Percentiles rank a stretch among this genome's conserved stretches.
These are phyloP conservation scores for Cucumis melo DNA, from an alignment of 306 rosid genomes.

Conservation along the genomic window DNA sequence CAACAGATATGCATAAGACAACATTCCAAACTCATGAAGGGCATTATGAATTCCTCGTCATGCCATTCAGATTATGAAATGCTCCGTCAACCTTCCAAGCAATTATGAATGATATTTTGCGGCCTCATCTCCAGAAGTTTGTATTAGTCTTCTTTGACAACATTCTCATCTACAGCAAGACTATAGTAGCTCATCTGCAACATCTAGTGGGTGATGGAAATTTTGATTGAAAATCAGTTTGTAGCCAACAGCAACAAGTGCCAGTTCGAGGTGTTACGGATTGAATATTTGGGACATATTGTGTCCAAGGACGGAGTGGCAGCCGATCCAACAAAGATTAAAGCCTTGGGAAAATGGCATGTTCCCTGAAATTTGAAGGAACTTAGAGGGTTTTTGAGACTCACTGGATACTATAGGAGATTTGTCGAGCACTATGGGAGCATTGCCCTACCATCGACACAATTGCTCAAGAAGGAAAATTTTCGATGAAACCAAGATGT, in stretches of 20 bases:
- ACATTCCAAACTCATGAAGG: neutral
- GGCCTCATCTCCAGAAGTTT: neutral
- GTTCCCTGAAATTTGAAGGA: neutral
- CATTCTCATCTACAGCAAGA: neutral
- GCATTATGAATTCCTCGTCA: neutral
- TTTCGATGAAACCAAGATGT: rapidly evolving
- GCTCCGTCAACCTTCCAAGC: too few species aligned
- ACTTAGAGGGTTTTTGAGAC: neutral
- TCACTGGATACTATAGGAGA: neutral
- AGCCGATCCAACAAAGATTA: neutral
- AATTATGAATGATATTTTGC: too few species aligned
- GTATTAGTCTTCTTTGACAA: neutral
- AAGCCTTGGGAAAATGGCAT: neutral
- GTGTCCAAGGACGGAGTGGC: neutral
- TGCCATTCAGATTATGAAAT: too few species aligned
- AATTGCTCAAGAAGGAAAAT: neutral
- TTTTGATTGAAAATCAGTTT: neutral
- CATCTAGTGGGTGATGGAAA: neutral
- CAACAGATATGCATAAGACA: neutral
- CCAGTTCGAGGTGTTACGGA: rapidly evolving
- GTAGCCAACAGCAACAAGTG: neutral
- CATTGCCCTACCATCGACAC: neutral
- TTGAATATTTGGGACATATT: neutral
- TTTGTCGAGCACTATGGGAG: neutral
- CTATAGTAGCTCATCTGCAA: too few species aligned